Evolutionary conservation across 352 stramenopile genomes (phyloP).

Genomic region (Pythium dissimile): DNA sequence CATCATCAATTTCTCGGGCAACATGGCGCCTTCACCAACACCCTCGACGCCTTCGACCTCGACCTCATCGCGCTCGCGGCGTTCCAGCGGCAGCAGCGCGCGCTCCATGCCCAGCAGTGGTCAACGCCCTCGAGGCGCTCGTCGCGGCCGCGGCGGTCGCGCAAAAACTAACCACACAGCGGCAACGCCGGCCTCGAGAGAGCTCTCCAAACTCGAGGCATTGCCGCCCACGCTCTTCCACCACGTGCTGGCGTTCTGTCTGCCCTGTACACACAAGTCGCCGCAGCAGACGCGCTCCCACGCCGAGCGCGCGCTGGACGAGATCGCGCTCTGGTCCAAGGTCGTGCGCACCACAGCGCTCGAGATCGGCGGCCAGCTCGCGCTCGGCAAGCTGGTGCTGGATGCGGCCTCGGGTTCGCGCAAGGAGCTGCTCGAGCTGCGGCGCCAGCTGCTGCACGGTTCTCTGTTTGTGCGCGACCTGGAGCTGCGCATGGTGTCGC

Average conservation of each 20-base stretch:
- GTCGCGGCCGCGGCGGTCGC: background rate
- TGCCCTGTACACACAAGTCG: background rate
- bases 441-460: conserved; percentile 1
- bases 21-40: no score
- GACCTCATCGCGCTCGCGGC: background rate
- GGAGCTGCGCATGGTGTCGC: background rate
- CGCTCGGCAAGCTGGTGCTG: background rate
- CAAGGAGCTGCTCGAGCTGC: conserved; percentile 3
- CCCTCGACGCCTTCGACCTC: background rate
- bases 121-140: background rate
- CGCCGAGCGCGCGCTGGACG: background rate
- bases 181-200: background rate
- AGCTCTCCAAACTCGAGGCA: background rate
- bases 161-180: background rate
- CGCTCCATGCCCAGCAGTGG: background rate
- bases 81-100: background rate
- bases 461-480: conserved; percentile 8
- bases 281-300: background rate
- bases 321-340: conserved; percentile 7
- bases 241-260: conserved; percentile 2
- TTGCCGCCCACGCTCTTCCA: conserved; percentile 11
- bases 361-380: conserved; percentile 2
- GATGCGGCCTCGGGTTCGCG: background rate
- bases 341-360: background rate
- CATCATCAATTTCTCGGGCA: no score